phyloP scores from a whole-genome alignment of 495 filamentous ascomycete genomes.

The Cercophora samala region DNA sequence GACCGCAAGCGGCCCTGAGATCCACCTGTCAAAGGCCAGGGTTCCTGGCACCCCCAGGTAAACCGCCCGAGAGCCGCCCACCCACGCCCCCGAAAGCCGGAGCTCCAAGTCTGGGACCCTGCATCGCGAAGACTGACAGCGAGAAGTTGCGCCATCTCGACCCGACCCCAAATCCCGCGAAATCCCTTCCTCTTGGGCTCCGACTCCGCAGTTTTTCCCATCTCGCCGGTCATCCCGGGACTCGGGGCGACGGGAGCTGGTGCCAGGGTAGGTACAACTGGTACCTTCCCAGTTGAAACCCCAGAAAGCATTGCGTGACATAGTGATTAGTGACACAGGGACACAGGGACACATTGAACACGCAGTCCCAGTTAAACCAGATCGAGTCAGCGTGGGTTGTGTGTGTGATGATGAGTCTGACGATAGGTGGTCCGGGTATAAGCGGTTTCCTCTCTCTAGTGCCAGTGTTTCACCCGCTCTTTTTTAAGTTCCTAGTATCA shows the following conservation, averaged over 20 bases:
- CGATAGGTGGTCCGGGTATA: slow-evolving; percentile 22
- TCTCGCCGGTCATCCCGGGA: neutral
- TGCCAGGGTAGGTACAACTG: neutral
- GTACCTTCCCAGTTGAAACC: neutral
- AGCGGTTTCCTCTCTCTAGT: slow-evolving; percentile 13
- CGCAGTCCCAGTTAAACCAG: neutral
- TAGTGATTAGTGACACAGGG: neutral
- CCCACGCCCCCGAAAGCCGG: slow-evolving; percentile 2
- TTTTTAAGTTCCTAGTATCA: slow-evolving; percentile 2
- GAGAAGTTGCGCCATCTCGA: neutral
- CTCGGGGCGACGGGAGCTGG: neutral
- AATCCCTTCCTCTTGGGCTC: slow-evolving; percentile 1
- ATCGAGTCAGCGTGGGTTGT: neutral
- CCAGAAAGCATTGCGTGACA: neutral
- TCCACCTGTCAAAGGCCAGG: neutral
- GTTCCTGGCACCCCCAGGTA: neutral
- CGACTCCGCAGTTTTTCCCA: slow-evolving; percentile 7
- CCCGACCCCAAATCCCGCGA: neutral
- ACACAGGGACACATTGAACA: neutral
- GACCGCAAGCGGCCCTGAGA: neutral
- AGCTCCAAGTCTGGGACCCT: slow-evolving; percentile 2
- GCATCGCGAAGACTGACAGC: slow-evolving; percentile 3
- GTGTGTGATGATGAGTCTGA: slow-evolving; percentile 10
- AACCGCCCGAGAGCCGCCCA: neutral
- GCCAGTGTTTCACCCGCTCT: neutral